Base-by-base conservation (phyloP, 352 stramenopile species). In the Pilasporangium apinafurcum region DNA sequence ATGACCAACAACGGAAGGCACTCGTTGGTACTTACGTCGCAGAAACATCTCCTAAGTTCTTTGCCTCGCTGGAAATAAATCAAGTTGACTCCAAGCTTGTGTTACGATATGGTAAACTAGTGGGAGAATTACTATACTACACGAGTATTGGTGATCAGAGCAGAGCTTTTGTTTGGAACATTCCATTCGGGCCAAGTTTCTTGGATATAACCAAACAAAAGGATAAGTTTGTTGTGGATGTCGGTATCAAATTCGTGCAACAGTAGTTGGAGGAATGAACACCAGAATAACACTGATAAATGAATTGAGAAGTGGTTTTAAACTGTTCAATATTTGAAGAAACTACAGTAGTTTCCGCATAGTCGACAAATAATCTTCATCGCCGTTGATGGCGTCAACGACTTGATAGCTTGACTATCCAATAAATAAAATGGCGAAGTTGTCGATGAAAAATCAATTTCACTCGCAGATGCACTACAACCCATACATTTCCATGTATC, bases 401-500 rank as follows among this genome's bases (percentile, higher is more conserved):
- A 28, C 10, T 40, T 39, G 3, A n/a, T n/a, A n/a, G 56, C 30
- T 2, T 63, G 47, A 8, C 45, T 41, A 26, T 73, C 67, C 30
- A 86, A 60, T 47, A 88, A 61, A 62, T 86, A 91, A 56, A 87
- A 91, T 29, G 78, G 70, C 18, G 51, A 52, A 30, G 21, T 38
- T 17, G 60, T 64, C 14, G 43, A 40, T 1, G 56, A 64, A 43
- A 68, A 63, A 33, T 81, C 59, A 22, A 84, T 65, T 51, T 83
- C 69, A 29, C 66, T 68, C 21, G 80, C 80, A 16, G 62, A 71
- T 5, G 67, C 73, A 8, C 72, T 75, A 29, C 80, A 92, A 30
- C 77, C 74, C 70, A 88, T 78, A 52, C 80, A 92, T 39, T 90
- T 90, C 77, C 77, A 92, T 30, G 73, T 62, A 37, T 86, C 72